Conservation (phyloP, 805 yeast genomes). For the Candida montana region DNA sequence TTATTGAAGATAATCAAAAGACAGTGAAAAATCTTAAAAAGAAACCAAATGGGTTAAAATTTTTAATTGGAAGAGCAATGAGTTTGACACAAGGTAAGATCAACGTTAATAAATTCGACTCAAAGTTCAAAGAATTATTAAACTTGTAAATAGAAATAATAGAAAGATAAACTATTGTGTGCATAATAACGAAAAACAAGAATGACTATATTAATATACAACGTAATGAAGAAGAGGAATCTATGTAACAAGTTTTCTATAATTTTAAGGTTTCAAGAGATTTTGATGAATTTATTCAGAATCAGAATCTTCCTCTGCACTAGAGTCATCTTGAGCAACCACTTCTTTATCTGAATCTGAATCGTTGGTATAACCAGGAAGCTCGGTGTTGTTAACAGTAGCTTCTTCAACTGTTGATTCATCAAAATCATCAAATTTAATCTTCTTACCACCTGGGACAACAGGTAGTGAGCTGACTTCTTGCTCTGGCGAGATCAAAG, state of each 20-base stretch:
- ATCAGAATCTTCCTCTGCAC: conserved; percentile 22
- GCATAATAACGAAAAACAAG: not conserved
- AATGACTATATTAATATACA: not conserved
- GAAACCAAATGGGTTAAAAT: conserved; percentile 61
- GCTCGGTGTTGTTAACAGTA: conserved; percentile 15
- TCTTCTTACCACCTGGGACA: conserved; percentile 35
- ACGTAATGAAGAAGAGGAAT: not conserved
- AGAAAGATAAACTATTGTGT: not conserved
- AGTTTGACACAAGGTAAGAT: conserved; percentile 61
- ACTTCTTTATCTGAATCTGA: conserved; percentile 20
- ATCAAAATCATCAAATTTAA: conserved; percentile 41
- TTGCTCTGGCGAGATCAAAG: conserved; percentile 40
- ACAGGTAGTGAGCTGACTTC: conserved; percentile 54
- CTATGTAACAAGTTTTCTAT: not conserved
- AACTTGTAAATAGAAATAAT: conserved; percentile 7
- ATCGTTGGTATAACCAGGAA: conserved; percentile 12
- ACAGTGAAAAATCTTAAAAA: conserved; percentile 54
- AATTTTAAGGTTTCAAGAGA: not conserved
- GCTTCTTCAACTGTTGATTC: conserved; percentile 23
- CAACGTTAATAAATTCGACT: conserved; percentile 31
- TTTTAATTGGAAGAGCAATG: conserved; percentile 82
- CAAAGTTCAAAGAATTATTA: conserved; percentile 26
- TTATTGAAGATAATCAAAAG: conserved; percentile 38
- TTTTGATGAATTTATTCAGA: conserved; percentile 12
- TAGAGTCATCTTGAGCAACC: conserved; percentile 24